Base-by-base conservation (phyloP, 805 yeast species). In the Candida vaughaniae region DNA sequence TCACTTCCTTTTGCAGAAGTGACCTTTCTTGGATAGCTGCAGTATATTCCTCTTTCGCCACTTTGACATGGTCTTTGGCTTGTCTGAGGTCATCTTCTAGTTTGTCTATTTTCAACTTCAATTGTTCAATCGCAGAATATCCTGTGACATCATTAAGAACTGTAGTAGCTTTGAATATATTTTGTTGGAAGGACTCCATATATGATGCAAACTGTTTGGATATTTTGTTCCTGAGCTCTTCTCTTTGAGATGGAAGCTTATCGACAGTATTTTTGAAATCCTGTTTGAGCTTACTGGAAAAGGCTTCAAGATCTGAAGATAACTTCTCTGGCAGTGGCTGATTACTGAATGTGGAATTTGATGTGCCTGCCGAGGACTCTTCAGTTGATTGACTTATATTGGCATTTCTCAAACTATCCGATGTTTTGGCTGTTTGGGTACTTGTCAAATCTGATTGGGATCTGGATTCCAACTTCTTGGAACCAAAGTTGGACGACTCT, bases 131-230 rank as follows among this genome's bases (percentile, higher is more conserved):
- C 14, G 81, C 70, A 0, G 88, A 74, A 58, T 93, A 93, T 0
- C 99, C 99, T 0, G 99, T 91, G 8, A 89, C 81, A 49, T 89
- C 96, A 52, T 93, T 93, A 22, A 91, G 69, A 2, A 90, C 76
- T 42, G 77, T 71, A 0, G 86, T 74, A 0, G 85, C 82, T 0
- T 78, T 71, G 36, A 75, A 68, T 5, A 80, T 66, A 1, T 85
- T 72, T 12, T 71, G 78, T 42, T 73, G 82, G 29, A 80, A 52
- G 2, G 81, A 76, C 41, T 71, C 77, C 16, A 80, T 62, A 49
- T 73, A 75, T n/a, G 60, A 46, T 27, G 66, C 76, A 16, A 80
- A 47, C 43, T 63, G 66, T 38, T 73, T 55, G 22, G 61, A 36
- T 4, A 50, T 14, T 16, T 68, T 28, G 70, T 54, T 60, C 33